Evolutionary conservation across 352 stramenopile genomes (phyloP).

Genomic region (Globisporangium carolinianum): DNA sequence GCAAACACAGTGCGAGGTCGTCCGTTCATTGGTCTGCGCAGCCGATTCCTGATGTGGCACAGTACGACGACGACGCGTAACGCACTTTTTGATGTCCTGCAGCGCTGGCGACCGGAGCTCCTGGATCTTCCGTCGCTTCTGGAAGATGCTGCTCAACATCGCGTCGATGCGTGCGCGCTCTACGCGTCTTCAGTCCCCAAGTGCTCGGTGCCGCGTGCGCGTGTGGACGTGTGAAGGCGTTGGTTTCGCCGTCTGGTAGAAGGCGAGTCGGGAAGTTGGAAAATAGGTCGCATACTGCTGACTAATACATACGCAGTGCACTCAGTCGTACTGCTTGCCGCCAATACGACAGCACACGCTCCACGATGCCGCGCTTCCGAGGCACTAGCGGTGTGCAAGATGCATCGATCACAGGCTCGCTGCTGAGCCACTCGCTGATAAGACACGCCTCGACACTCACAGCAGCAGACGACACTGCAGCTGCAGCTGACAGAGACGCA

Average conservation of each 20-base stretch:
- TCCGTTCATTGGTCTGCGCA: background rate
- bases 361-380: background rate
- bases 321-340: too few relatives aligned
- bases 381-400: background rate
- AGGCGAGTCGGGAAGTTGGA: too few relatives aligned
- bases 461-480: too few relatives aligned
- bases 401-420: background rate
- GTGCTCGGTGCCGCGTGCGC: too few relatives aligned
- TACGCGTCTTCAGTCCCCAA: too few relatives aligned
- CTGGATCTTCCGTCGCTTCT: conserved; percentile 76
- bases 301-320: too few relatives aligned
- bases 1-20: background rate
- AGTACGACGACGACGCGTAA: background rate
- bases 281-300: too few relatives aligned
- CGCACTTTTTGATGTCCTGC: conserved; percentile 68
- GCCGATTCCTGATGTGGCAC: background rate
- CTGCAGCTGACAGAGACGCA: conserved; percentile 25
- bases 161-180: background rate
- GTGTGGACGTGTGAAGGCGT: too few relatives aligned
- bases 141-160: conserved; percentile 72
- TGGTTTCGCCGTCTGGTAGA: too few relatives aligned
- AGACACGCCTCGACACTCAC: background rate
- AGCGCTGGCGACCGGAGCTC: conserved; percentile 66
- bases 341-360: too few relatives aligned
- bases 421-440: background rate